Conservation (phyloP, 2,329 filamentous ascomycete genomes). For the Blastomyces emzantsi region DNA sequence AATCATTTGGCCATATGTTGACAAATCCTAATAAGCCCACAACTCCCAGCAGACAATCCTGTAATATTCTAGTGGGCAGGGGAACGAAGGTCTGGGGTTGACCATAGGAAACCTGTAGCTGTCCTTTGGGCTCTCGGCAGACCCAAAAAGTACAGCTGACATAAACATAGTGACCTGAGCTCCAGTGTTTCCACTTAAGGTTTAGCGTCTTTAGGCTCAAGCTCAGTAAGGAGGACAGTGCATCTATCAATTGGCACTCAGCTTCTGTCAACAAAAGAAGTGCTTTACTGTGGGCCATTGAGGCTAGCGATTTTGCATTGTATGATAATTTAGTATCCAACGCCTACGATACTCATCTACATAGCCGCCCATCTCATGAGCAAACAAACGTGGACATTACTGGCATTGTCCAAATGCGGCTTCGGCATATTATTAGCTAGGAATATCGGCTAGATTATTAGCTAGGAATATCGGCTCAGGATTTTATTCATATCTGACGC, state of each 20-base stretch:
- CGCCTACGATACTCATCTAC: background rate
- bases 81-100: background rate
- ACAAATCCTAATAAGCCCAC: background rate
- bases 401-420: background rate
- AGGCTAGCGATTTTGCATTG: background rate
- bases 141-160: constrained; percentile 1
- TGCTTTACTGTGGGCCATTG: background rate
- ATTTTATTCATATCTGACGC: background rate
- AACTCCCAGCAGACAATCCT: background rate
- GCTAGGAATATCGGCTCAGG: background rate
- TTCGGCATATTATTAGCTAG: background rate
- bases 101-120: background rate
- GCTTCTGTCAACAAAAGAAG: background rate
- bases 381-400: too few relatives aligned
- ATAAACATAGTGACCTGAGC: constrained; percentile 1
- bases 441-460: background rate
- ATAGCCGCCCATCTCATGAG: background rate
- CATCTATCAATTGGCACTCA: too few relatives aligned
- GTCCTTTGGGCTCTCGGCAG: background rate
- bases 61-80: background rate
- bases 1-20: constrained; percentile 20
- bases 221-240: too few relatives aligned
- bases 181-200: background rate
- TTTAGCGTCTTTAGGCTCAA: background rate
- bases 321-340: background rate